phyloP scores from a whole-genome alignment of 768 basidiomycete genomes.

The Rhodotorula toruloides region DNA sequence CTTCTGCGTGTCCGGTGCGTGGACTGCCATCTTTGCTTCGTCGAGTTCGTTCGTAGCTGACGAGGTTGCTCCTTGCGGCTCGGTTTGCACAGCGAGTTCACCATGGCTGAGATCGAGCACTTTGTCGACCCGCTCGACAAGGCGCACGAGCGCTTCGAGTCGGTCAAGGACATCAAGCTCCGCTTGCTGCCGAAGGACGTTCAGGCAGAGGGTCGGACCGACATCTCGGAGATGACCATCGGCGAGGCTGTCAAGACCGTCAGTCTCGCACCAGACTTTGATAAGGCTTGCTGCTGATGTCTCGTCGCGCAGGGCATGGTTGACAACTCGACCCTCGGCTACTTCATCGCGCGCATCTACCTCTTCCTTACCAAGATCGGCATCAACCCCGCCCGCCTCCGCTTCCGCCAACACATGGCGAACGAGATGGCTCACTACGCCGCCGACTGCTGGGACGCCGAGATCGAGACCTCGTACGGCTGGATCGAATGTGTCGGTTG shows the following conservation, averaged over 20 bases:
- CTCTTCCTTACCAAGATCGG: conserved; percentile 86
- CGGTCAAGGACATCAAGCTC: conserved; percentile 69
- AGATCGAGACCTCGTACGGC: conserved; percentile 83
- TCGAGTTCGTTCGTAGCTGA: not conserved
- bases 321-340: conserved; percentile 95
- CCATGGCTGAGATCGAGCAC: conserved; percentile 99
- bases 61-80: not conserved
- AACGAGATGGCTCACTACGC: conserved; percentile 99
- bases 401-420: conserved; percentile 96
- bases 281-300: not conserved
- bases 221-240: conserved; percentile 62
- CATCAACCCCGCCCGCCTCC: conserved; percentile 70
- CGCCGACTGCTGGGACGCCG: conserved; percentile 98
- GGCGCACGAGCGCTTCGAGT: conserved; percentile 72
- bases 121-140: conserved; percentile 94
- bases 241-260: conserved; percentile 75
- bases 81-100: conserved; percentile 63
- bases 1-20: conserved; percentile 77
- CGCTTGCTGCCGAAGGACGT: conserved; percentile 73
- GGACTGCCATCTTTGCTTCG: too few relatives aligned
- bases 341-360: conserved; percentile 89
- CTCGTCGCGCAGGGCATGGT: conserved; percentile 58
- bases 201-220: conserved; percentile 69
- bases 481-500: conserved; percentile 99
- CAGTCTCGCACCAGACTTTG: not conserved